Conservation (phyloP, 805 yeast genomes). For the Lachancea cidri region DNA sequence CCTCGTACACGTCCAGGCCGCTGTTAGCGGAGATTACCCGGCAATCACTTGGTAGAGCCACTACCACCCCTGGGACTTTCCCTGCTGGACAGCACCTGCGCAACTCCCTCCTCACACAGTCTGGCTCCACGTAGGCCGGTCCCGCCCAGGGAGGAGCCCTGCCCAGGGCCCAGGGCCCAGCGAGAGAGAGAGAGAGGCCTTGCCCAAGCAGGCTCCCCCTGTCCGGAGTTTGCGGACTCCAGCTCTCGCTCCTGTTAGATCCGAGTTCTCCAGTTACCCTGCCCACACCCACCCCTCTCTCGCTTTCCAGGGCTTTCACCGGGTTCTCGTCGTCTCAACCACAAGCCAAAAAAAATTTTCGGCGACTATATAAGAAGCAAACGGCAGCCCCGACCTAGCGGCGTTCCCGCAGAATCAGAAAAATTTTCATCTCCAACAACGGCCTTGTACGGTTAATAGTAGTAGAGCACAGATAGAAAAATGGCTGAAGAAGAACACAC, state of each 20-base stretch:
- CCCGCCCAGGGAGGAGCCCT: no score
- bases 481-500: constrained; percentile 62
- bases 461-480: constrained; percentile 6
- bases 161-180: background rate
- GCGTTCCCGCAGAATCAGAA: background rate
- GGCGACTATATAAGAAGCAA: background rate
- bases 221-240: background rate
- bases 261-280: background rate
- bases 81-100: background rate
- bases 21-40: background rate
- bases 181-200: no score
- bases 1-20: background rate
- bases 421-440: constrained; percentile 1
- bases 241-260: background rate
- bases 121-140: background rate
- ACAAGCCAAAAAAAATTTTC: background rate
- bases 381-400: background rate
- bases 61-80: no score
- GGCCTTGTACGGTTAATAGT: constrained; percentile 1
- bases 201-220: background rate
- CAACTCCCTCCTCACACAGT: background rate
- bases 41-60: background rate
- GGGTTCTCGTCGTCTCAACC: background rate
- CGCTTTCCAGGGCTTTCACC: constrained; percentile 3
- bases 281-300: background rate